Conservation (phyloP, 2,329 filamentous ascomycete species). For the Nannizzia gypsea region DNA sequence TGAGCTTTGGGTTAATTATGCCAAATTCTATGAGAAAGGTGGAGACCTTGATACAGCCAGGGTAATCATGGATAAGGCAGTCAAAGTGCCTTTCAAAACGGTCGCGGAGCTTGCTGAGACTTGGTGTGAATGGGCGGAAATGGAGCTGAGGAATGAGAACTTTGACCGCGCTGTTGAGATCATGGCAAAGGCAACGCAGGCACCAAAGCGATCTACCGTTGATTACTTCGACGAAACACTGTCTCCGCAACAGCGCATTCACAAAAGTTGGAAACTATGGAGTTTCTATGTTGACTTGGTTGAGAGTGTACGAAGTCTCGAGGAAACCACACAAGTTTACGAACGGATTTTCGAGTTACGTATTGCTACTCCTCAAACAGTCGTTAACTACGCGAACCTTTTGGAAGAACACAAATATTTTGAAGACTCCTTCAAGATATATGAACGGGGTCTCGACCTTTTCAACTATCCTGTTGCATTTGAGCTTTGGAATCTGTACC, state of each 20-base stretch:
- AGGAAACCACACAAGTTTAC: slow-evolving; percentile 89
- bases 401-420: slow-evolving; percentile 90
- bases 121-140: slow-evolving; percentile 98
- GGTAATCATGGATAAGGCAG: slow-evolving; percentile 92
- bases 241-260: slow-evolving; percentile 86
- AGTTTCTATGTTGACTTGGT: slow-evolving; percentile 98
- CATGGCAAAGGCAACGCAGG: slow-evolving; percentile 93
- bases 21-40: slow-evolving; percentile 87
- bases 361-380: slow-evolving; percentile 93
- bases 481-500: slow-evolving; percentile 95
- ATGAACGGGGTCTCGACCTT: slow-evolving; percentile 90
- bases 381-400: slow-evolving; percentile 95
- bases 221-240: slow-evolving; percentile 96
- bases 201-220: slow-evolving; percentile 95
- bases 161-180: slow-evolving; percentile 90
- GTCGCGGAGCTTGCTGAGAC: slow-evolving; percentile 95
- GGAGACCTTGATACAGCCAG: slow-evolving; percentile 75
- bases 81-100: slow-evolving; percentile 95
- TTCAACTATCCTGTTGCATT: slow-evolving; percentile 98
- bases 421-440: slow-evolving; percentile 96
- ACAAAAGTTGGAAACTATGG: slow-evolving; percentile 99
- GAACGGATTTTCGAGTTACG: slow-evolving; percentile 96
- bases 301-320: slow-evolving; percentile 80
- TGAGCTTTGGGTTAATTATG: slow-evolving; percentile 91
- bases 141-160: slow-evolving; percentile 92